phyloP scores from a whole-genome alignment of 805 yeast species.

The Torulaspora gathmanii region DNA sequence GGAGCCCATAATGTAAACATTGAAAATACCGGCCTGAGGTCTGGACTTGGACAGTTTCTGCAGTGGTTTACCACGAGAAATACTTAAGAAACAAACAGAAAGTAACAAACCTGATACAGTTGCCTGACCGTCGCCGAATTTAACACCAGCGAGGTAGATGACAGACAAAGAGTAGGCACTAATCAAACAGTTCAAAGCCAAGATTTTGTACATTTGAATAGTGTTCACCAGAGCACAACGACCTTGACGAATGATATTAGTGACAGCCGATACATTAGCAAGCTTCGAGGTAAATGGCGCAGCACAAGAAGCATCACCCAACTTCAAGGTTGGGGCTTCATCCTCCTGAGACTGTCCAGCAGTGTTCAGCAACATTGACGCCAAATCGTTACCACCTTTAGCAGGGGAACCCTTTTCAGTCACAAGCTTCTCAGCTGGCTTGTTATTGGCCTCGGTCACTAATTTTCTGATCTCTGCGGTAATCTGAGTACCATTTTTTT shows the following conservation, averaged over 20 bases:
- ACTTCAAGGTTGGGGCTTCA: constrained; percentile 88
- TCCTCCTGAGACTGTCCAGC: constrained; percentile 44
- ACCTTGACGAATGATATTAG: constrained; percentile 93
- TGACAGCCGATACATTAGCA: constrained; percentile 86
- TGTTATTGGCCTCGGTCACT: constrained; percentile 48
- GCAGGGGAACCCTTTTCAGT: constrained; percentile 47
- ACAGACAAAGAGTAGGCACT: constrained; percentile 94
- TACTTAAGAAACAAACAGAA: constrained; percentile 90
- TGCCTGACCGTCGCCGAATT: constrained; percentile 97
- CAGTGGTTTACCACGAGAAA: constrained; percentile 88
- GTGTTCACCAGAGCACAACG: constrained; percentile 97
- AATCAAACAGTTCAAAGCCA: constrained; percentile 94
- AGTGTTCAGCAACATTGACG: constrained; percentile 33
- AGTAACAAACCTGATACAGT: constrained; percentile 90
- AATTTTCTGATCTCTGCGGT: constrained; percentile 66
- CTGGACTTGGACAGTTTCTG: constrained; percentile 86
- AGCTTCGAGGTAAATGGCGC: constrained; percentile 97
- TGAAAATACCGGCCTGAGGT: constrained; percentile 97
- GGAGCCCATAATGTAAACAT: constrained; percentile 94
- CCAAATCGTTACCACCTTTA: constrained; percentile 55
- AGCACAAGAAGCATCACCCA: constrained; percentile 98
- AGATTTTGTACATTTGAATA: constrained; percentile 96
- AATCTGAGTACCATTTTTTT: constrained; percentile 73
- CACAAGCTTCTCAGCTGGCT: constrained; percentile 36
- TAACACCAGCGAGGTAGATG: constrained; percentile 92